A percentile compares a stretch with the other conserved stretches of the same genome.
Evolutionary conservation across 1,284 basidiomycete genomes (phyloP).

Genomic region (Trichosporon coremiiforme): DNA sequence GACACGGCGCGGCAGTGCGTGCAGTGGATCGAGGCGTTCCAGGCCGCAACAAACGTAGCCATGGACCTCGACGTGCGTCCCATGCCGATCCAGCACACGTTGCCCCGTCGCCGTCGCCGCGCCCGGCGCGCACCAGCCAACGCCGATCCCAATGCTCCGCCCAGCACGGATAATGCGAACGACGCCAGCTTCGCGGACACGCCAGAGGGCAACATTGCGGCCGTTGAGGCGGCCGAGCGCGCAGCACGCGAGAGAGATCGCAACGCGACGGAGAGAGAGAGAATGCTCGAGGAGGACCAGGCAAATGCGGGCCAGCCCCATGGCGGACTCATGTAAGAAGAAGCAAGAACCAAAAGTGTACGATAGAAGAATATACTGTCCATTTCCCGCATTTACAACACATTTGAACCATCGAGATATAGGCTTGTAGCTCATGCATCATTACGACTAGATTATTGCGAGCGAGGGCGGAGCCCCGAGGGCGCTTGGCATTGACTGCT

Average conservation of each 20-base stretch:
- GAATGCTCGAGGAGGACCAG: conserved; percentile 56
- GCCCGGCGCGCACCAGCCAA: conserved; percentile 32
- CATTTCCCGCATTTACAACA: background rate
- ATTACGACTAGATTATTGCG: background rate
- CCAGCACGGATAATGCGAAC: conserved; percentile 30
- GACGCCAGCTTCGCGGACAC: conserved; percentile 35
- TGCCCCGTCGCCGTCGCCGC: conserved; percentile 58
- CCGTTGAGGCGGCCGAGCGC: conserved; percentile 45
- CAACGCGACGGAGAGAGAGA: conserved; percentile 50
- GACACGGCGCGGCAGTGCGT: conserved; percentile 82
- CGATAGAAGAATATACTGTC: too few species aligned
- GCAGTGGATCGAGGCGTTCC: conserved; percentile 94
- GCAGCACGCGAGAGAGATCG: conserved; percentile 35
- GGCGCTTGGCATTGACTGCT: too few species aligned
- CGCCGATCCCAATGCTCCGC: conserved; percentile 14
- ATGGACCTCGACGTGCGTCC: conserved; percentile 85
- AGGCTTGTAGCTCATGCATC: conserved; percentile 14
- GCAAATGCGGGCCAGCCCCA: conserved; percentile 27
- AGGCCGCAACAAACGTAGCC: conserved; percentile 90
- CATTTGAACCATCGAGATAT: background rate
- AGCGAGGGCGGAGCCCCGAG: background rate
- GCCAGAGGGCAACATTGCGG: conserved; percentile 47
- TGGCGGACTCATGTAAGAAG: conserved; percentile 9
- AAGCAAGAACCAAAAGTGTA: background rate
- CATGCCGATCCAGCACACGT: conserved; percentile 75